Evolutionary conservation across 2,329 filamentous ascomycete genomes (phyloP).

Genomic region (Penicillium corylophilum): DNA sequence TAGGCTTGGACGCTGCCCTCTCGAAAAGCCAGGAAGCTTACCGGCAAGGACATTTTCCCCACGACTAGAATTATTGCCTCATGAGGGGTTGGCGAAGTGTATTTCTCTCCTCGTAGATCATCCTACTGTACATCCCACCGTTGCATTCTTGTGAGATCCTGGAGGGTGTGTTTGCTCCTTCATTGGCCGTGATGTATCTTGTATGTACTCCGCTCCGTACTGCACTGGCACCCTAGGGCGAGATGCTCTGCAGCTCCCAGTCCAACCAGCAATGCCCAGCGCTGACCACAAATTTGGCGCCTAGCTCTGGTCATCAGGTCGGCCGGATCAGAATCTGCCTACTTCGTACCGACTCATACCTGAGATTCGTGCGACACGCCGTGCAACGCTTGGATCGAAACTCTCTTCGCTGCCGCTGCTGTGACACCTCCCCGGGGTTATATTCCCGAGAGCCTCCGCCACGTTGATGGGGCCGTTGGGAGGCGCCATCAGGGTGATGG

Average conservation of each 20-base stretch:
- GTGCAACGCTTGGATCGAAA: constrained; percentile 19
- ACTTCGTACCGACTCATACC: constrained; percentile 4
- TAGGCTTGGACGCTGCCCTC: not conserved
- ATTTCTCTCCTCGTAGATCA: constrained; percentile 14
- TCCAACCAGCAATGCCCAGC: not conserved
- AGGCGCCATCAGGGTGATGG: not conserved
- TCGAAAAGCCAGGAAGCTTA: not conserved
- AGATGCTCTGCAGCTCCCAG: not conserved
- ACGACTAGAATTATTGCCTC: constrained; percentile 1
- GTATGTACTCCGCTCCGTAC: not conserved
- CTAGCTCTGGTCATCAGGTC: constrained; percentile 7
- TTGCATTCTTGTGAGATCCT: constrained; percentile 13
- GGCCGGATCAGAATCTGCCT: constrained; percentile 22
- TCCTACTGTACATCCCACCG: constrained; percentile 24
- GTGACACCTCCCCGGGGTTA: constrained; percentile 2
- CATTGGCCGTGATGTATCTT: not conserved
- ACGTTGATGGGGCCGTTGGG: constrained; percentile 19
- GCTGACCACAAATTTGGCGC: not conserved
- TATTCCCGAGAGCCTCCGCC: constrained; percentile 10
- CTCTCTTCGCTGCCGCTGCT: not conserved
- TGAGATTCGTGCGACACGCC: constrained; percentile 17
- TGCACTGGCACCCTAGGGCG: too few relatives aligned
- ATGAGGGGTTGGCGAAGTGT: not conserved
- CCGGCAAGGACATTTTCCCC: constrained; percentile 14
- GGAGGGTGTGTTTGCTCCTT: not conserved